Conservation (phyloP, 345 rosid species). For the Salix brachista region DNA sequence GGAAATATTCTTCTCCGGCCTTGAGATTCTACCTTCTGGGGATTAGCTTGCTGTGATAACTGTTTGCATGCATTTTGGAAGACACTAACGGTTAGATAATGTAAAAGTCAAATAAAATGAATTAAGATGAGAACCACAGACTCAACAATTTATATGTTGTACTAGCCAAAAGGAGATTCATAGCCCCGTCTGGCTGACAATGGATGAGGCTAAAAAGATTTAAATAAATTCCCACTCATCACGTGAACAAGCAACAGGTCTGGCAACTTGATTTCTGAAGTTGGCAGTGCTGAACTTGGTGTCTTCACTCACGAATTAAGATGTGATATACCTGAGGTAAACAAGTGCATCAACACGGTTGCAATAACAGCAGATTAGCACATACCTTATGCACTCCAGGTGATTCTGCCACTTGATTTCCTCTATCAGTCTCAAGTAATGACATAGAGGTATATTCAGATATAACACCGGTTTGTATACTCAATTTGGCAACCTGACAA, state of each 20-base stretch:
- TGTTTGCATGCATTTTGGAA: conserved; percentile 21
- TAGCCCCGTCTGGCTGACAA: neutral
- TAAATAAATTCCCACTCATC: neutral
- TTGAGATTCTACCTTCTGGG: conserved; percentile 33
- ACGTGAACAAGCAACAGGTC: neutral
- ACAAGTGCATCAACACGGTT: neutral
- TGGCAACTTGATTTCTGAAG: no score
- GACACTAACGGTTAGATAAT: neutral
- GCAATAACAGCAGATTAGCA: neutral
- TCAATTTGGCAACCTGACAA: conserved; percentile 62
- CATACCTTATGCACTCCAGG: conserved; percentile 38
- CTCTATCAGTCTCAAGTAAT: conserved; percentile 45
- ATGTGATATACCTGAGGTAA: neutral
- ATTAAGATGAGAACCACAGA: no score
- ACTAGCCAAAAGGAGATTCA: neutral
- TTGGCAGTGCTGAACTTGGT: no score
- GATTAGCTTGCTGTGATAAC: conserved; percentile 34
- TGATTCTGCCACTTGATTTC: conserved; percentile 32
- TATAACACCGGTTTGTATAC: conserved; percentile 49
- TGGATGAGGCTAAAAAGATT: neutral
- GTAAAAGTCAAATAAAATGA: neutral
- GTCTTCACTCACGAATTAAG: no score
- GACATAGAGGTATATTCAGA: conserved; percentile 76
- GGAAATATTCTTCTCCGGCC: conserved; percentile 31
- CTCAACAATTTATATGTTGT: neutral